Conservation (phyloP, 2,329 filamentous ascomycete genomes). For the Trichoderma sp. region DNA sequence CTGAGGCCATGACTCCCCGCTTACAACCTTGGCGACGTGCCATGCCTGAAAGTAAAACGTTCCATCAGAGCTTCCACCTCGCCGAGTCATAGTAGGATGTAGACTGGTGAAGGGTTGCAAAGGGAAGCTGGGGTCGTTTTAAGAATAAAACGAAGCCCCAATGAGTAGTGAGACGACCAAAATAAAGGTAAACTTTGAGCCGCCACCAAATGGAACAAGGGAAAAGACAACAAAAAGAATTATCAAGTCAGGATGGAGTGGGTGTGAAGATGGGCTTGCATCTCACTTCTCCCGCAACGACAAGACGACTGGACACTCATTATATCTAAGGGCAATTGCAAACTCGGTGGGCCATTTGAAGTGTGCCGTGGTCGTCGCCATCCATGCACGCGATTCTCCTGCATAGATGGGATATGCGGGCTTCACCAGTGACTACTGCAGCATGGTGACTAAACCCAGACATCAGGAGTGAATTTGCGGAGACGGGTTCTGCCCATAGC, state of each 20-base stretch:
- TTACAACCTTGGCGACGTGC: constrained; percentile 15
- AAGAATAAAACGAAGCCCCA: not conserved
- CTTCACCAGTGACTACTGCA: not conserved
- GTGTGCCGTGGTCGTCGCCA: not conserved
- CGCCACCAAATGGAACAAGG: not conserved
- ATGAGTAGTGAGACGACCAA: not conserved
- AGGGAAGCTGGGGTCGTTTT: constrained; percentile 4
- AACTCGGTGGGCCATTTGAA: not conserved
- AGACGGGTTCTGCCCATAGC: not conserved
- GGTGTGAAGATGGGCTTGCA: constrained; percentile 14
- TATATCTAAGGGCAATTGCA: not conserved
- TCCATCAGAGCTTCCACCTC: constrained; percentile 18
- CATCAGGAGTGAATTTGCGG: not conserved
- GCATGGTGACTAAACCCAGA: not conserved
- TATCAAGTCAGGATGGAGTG: constrained; percentile 3
- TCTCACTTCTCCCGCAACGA: constrained; percentile 7
- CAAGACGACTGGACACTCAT: constrained; percentile 1
- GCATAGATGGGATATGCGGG: constrained; percentile 13
- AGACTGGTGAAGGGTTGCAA: not conserved
- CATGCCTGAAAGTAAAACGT: constrained; percentile 22
- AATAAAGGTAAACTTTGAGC: not conserved
- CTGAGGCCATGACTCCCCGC: constrained; percentile 17
- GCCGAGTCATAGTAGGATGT: constrained; percentile 12
- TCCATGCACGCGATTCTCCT: constrained; percentile 6
- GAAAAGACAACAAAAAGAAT: not conserved